These are phyloP conservation scores for Chlorella sp. DNA, from an alignment of 139 green algal species.

Conservation along the genomic window DNA sequence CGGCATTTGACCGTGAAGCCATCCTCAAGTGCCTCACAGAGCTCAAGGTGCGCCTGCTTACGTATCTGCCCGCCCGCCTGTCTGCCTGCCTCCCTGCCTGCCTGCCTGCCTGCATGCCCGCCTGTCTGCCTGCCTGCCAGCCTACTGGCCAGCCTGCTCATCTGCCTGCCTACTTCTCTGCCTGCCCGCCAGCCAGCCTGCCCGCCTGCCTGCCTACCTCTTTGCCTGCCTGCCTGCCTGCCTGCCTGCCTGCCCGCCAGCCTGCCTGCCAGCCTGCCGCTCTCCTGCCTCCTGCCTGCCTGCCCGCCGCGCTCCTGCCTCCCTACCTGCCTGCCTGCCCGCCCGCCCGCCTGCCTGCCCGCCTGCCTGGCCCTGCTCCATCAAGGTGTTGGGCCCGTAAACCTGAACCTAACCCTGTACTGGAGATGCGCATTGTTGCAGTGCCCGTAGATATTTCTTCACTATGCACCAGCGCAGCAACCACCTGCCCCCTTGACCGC, in stretches of 20 bases:
- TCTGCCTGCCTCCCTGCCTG: neutral
- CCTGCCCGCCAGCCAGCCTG: neutral
- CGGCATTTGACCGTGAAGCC: conserved; percentile 82
- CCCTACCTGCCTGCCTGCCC: neutral
- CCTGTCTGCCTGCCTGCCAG: too few relatives aligned
- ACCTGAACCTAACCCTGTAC: too few relatives aligned
- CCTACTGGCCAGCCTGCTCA: too few relatives aligned
- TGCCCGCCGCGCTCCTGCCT: neutral
- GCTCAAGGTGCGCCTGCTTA: conserved; percentile 40
- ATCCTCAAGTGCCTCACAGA: conserved; percentile 71
- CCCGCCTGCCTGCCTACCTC: neutral
- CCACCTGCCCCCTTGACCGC: neutral
- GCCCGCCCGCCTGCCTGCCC: neutral
- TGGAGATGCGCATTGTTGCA: conserved; percentile 73
- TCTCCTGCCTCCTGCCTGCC: neutral
- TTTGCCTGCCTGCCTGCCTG: neutral
- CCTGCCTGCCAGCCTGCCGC: neutral
- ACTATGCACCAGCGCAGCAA: neutral
- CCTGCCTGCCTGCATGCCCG: too few relatives aligned
- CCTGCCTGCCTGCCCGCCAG: too few relatives aligned
- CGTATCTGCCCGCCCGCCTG: neutral
- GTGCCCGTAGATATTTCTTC: too few relatives aligned
- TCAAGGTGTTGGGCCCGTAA: too few relatives aligned
- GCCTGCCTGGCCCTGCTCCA: too few relatives aligned
- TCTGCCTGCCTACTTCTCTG: neutral